Evolutionary conservation across 2,329 filamentous ascomycete species (phyloP).

Genomic region (Aspergillus brunneoviolaceus): DNA sequence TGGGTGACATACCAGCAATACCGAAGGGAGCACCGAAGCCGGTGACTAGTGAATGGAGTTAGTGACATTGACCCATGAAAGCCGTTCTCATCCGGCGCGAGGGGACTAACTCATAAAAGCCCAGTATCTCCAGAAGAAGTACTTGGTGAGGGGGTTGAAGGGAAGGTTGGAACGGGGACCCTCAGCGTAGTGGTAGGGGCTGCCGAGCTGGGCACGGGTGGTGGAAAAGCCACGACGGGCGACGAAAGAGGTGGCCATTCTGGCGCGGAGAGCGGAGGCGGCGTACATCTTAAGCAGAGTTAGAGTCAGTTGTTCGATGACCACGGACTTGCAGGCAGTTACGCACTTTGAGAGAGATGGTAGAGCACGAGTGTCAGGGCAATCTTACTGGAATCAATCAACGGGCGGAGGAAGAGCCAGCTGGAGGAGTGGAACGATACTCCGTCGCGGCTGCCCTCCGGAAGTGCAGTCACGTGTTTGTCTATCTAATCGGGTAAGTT

Average conservation of each 20-base stretch:
- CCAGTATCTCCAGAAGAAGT: conserved; percentile 84
- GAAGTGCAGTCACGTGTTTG: conserved; percentile 16
- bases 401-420: conserved; percentile 20
- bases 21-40: conserved; percentile 62
- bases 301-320: conserved; percentile 40
- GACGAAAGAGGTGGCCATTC: conserved; percentile 64
- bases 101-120: conserved; percentile 64
- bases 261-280: conserved; percentile 62
- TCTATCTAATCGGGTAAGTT: conserved; percentile 14
- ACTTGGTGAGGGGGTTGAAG: conserved; percentile 91
- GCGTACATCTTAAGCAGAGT: conserved; percentile 70
- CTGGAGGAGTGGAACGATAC: conserved; percentile 23
- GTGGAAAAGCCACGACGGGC: conserved; percentile 92
- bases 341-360: conserved; percentile 35
- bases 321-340: neutral
- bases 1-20: conserved; percentile 59
- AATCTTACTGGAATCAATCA: conserved; percentile 12
- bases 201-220: conserved; percentile 79
- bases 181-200: conserved; percentile 98
- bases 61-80: conserved; percentile 28
- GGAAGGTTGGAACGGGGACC: conserved; percentile 92
- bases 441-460: conserved; percentile 10
- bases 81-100: conserved; percentile 4
- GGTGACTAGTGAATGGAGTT: conserved; percentile 47
- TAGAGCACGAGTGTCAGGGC: conserved; percentile 21